Evolutionary conservation across 2,329 filamentous ascomycete species (phyloP).

Genomic region (Metarhizium anisopliae): DNA sequence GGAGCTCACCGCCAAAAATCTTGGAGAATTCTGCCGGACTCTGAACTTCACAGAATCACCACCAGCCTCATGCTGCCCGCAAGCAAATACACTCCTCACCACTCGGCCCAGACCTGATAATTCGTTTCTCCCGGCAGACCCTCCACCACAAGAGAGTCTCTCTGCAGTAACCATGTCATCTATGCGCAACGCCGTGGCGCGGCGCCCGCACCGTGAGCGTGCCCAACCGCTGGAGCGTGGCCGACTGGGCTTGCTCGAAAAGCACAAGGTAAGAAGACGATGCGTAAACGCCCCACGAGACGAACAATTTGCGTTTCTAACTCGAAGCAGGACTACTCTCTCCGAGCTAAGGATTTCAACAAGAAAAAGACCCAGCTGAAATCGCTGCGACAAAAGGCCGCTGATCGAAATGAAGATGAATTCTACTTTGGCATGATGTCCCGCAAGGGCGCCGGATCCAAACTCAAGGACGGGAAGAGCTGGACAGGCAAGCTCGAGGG

Average conservation of each 20-base stretch:
- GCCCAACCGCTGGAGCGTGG: constrained; percentile 76
- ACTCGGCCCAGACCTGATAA: neutral
- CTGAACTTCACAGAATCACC: neutral
- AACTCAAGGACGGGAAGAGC: constrained; percentile 37
- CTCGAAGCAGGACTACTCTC: constrained; percentile 46
- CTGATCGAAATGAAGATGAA: constrained; percentile 62
- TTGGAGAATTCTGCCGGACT: constrained; percentile 24
- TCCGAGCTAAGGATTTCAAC: constrained; percentile 57
- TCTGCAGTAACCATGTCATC: constrained; percentile 37
- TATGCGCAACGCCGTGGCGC: constrained; percentile 58
- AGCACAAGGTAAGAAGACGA: constrained; percentile 64
- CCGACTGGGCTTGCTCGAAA: constrained; percentile 87
- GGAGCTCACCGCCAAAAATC: constrained; percentile 28
- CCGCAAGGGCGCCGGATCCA: constrained; percentile 45
- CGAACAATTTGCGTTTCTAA: constrained; percentile 5
- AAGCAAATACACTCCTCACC: neutral
- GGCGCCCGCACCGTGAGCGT: constrained; percentile 83
- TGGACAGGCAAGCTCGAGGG: constrained; percentile 49
- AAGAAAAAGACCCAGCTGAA: constrained; percentile 55
- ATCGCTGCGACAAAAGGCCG: constrained; percentile 49
- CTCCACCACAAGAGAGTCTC: neutral
- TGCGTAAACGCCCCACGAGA: neutral
- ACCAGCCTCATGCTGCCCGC: neutral
- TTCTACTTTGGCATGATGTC: constrained; percentile 65
- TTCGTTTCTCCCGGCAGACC: neutral